phyloP scores from a whole-genome alignment of 148 eudicot genomes.

The Vaccinium corymbosum region DNA sequence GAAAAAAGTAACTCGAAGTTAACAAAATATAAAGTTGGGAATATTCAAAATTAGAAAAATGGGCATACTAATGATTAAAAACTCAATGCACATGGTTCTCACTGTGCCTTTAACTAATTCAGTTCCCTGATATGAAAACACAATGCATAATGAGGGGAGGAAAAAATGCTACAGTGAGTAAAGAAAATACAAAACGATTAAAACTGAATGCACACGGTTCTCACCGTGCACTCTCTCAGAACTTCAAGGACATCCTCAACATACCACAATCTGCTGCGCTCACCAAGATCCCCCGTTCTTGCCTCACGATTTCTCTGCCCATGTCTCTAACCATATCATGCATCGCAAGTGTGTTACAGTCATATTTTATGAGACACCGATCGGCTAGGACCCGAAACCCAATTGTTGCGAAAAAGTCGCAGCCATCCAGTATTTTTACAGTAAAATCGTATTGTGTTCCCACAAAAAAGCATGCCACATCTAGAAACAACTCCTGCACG shows the following conservation, averaged over 20 bases:
- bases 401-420: background rate
- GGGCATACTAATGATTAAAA: background rate
- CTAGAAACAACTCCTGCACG: no score
- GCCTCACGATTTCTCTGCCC: background rate
- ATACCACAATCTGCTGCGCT: no score
- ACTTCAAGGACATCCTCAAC: no score
- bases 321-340: background rate
- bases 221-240: background rate
- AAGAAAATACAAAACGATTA: background rate
- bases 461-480: no score
- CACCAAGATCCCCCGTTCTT: background rate
- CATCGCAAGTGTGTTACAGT: background rate
- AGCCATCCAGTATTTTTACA: no score
- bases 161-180: no score
- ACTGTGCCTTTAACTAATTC: no score
- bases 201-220: background rate
- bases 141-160: no score
- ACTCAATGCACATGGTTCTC: background rate
- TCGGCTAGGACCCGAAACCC: background rate
- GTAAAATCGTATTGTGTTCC: no score
- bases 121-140: no score
- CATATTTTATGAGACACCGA: background rate
- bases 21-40: background rate
- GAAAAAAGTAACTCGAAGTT: no score
- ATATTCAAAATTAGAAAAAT: no score